phyloP scores from a whole-genome alignment of 2,329 filamentous ascomycete species.

The Calonectria naviculata region DNA sequence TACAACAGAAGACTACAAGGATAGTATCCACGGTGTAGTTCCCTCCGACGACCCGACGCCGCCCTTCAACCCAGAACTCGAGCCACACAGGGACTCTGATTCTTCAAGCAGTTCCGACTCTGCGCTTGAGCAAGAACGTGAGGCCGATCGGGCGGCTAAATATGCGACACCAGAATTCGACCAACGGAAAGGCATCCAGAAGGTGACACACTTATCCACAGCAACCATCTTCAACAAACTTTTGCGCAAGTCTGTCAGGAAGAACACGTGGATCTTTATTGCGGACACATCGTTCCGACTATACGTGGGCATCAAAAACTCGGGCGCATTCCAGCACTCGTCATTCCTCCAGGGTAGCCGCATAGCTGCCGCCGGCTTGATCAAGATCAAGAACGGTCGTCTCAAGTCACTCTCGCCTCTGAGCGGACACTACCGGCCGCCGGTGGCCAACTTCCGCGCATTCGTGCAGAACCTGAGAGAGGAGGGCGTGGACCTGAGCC shows the following conservation, averaged over 20 bases:
- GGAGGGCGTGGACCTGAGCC: conserved; percentile 81
- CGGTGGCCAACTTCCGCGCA: conserved; percentile 83
- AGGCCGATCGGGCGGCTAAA: conserved; percentile 70
- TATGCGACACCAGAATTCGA: conserved; percentile 74
- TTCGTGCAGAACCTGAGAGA: conserved; percentile 81
- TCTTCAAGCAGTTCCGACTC: conserved; percentile 48
- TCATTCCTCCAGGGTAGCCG: conserved; percentile 88
- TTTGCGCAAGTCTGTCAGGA: conserved; percentile 81
- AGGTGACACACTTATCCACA: conserved; percentile 73
- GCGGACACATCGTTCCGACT: conserved; percentile 86
- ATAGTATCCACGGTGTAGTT: conserved; percentile 82
- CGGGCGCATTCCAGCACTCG: conserved; percentile 89
- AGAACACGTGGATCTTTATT: conserved; percentile 95
- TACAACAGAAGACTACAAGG: conserved; percentile 79
- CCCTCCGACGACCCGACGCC: conserved; percentile 70
- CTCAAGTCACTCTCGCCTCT: conserved; percentile 78
- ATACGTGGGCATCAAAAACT: conserved; percentile 91
- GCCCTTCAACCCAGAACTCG: conserved; percentile 51
- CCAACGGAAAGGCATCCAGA: conserved; percentile 65
- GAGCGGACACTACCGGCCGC: conserved; percentile 87
- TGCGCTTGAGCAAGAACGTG: conserved; percentile 58
- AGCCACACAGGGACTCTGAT: conserved; percentile 25
- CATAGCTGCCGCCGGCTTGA: conserved; percentile 84
- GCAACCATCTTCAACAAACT: conserved; percentile 83
- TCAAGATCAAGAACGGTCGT: conserved; percentile 85